Conservation (phyloP, 164 flowering plant genomes). For the Akebia trifoliata region DNA sequence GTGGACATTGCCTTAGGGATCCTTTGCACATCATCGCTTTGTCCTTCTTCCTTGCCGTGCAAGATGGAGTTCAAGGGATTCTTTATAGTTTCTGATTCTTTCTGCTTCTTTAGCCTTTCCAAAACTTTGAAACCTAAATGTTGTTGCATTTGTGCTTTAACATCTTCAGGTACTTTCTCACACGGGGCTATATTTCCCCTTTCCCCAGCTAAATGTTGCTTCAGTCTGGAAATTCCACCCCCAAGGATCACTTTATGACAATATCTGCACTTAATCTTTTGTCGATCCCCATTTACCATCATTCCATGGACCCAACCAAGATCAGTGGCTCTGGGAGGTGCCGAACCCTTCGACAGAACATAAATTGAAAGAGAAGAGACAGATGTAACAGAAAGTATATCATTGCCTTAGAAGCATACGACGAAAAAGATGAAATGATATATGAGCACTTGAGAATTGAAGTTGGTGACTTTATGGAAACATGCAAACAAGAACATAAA, state of each 20-base stretch:
- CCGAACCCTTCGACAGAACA: conserved; percentile 25
- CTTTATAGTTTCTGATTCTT: conserved; percentile 17
- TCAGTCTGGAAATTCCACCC: conserved; percentile 45
- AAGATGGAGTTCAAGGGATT: conserved; percentile 14
- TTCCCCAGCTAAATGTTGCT: conserved; percentile 49
- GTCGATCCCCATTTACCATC: conserved; percentile 45
- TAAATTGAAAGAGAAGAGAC: conserved; percentile 2
- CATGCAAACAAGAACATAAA: conserved; percentile 3
- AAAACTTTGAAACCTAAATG: conserved; percentile 34
- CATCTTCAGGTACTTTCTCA: conserved; percentile 40
- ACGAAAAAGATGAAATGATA: background rate
- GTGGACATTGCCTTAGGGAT: conserved; percentile 4
- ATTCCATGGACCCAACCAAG: conserved; percentile 50
- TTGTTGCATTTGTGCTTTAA: conserved; percentile 35
- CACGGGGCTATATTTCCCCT: conserved; percentile 47
- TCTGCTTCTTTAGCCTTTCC: conserved; percentile 37
- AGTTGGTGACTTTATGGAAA: background rate
- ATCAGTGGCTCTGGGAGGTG: conserved; percentile 48
- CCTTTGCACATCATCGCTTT: conserved; percentile 13
- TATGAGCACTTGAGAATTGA: background rate
- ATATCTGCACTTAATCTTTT: conserved; percentile 38
- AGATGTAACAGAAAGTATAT: background rate
- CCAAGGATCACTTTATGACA: conserved; percentile 42
- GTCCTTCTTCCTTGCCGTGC: conserved; percentile 18
- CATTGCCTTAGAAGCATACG: background rate